A percentile compares a stretch with the other conserved stretches of the same genome.
These are phyloP conservation scores for Lagenaria siceraria DNA, from an alignment of 306 rosid genomes.

Conservation along the genomic window DNA sequence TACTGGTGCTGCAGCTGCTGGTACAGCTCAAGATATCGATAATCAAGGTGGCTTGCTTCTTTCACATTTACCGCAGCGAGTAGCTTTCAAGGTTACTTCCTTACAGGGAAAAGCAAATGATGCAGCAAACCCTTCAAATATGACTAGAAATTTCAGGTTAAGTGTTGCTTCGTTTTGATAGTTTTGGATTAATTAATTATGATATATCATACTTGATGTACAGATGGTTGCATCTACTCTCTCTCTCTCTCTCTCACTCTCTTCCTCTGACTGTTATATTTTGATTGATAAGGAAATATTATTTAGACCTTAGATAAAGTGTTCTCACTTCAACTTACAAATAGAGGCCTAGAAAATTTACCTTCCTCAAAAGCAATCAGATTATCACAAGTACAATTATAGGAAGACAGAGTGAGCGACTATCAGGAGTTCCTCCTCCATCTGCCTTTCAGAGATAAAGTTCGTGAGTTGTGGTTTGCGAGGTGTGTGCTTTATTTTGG, in stretches of 20 bases:
- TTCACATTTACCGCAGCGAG: constrained; percentile 43
- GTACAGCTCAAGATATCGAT: constrained; percentile 54
- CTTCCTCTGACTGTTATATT: neutral
- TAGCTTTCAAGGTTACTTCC: constrained; percentile 32
- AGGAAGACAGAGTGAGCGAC: too few species aligned
- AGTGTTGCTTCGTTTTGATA: constrained; percentile 13
- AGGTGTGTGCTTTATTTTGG: too few species aligned
- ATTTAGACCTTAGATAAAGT: neutral
- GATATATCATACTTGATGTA: neutral
- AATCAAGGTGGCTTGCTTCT: constrained; percentile 23
- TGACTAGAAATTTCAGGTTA: constrained; percentile 89
- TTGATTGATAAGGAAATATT: neutral
- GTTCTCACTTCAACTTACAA: neutral
- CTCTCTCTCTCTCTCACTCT: neutral
- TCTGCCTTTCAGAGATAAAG: too few species aligned
- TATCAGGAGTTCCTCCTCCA: too few species aligned
- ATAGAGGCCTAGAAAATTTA: neutral
- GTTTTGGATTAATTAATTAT: neutral
- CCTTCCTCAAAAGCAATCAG: neutral
- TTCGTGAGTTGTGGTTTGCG: too few species aligned
- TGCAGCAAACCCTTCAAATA: constrained; percentile 58
- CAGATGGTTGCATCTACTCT: neutral
- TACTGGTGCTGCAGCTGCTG: constrained; percentile 66
- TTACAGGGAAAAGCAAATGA: constrained; percentile 63
- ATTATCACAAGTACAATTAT: neutral